These are phyloP conservation scores for Bromus sterilis DNA, from an alignment of 176 grass and related monocot genomes.

Conservation along the genomic window DNA sequence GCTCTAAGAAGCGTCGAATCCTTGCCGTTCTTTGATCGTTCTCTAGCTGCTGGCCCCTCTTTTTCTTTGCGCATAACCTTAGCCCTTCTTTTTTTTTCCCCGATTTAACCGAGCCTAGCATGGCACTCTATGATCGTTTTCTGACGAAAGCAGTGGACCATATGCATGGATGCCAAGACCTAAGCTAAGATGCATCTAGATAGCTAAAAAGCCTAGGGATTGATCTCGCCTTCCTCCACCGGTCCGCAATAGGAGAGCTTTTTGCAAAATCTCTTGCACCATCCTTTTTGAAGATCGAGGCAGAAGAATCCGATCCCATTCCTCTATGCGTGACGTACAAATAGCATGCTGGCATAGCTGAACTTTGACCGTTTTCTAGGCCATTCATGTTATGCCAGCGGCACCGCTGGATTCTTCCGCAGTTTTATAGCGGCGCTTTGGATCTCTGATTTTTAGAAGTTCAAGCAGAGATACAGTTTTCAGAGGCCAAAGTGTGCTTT, in stretches of 20 bases:
- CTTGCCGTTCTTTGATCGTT: no score
- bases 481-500: no score
- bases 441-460: conserved; percentile 14
- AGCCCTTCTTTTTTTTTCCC: no score
- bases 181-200: background rate
- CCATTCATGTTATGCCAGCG: conserved; percentile 18
- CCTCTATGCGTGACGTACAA: background rate
- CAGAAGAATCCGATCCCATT: background rate
- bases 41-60: no score
- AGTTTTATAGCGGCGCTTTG: background rate
- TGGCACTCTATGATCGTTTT: background rate
- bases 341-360: background rate
- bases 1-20: no score
- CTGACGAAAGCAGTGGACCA: background rate
- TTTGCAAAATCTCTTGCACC: conserved; percentile 1
- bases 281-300: background rate
- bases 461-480: background rate
- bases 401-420: background rate
- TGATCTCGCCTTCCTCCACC: background rate
- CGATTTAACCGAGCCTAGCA: no score
- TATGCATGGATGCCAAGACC: background rate
- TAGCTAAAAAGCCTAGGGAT: background rate
- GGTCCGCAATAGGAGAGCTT: background rate
- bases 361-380: background rate
- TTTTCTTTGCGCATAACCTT: no score